A percentile compares a stretch with the other conserved stretches of the same genome.
phyloP scores from a whole-genome alignment of 495 filamentous ascomycete genomes.

The Massariosphaeria phaeospora region DNA sequence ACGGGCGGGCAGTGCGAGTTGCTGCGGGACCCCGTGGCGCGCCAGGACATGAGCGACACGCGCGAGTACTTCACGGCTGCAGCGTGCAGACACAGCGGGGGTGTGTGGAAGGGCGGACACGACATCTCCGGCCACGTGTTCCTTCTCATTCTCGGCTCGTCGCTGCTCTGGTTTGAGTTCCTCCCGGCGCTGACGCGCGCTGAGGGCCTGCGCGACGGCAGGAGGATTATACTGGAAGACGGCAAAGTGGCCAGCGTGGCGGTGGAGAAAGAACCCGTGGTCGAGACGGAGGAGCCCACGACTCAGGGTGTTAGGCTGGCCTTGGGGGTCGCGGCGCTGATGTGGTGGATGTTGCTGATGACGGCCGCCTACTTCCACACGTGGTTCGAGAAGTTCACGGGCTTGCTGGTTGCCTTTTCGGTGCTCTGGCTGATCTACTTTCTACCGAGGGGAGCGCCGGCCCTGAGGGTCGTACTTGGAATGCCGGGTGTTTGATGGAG shows the following conservation, averaged over 20 bases:
- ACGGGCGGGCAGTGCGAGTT: constrained; percentile 72
- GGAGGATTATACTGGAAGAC: constrained; percentile 55
- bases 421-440: constrained; percentile 72
- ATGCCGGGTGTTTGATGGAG: constrained; percentile 63
- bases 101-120: constrained; percentile 81
- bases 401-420: constrained; percentile 61
- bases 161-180: constrained; percentile 73
- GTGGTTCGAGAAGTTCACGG: constrained; percentile 93
- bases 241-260: constrained; percentile 46
- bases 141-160: constrained; percentile 75
- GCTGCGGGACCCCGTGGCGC: constrained; percentile 33
- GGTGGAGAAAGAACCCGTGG: constrained; percentile 40
- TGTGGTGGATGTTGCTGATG: constrained; percentile 96
- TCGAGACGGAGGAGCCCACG: constrained; percentile 45
- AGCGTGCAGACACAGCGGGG: constrained; percentile 78
- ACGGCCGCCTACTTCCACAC: constrained; percentile 97
- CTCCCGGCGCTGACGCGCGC: constrained; percentile 55
- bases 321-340: constrained; percentile 54
- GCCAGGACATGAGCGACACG: constrained; percentile 44
- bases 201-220: constrained; percentile 48
- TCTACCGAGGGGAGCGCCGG: constrained; percentile 61
- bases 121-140: constrained; percentile 96
- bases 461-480: constrained; percentile 62
- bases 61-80: constrained; percentile 60
- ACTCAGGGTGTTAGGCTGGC: constrained; percentile 47